Percentiles rank a stretch among this genome's conserved stretches.
Evolutionary conservation across 2,329 filamentous ascomycete species (phyloP).

Genomic region (Calonectria pseudoreteaudii): DNA sequence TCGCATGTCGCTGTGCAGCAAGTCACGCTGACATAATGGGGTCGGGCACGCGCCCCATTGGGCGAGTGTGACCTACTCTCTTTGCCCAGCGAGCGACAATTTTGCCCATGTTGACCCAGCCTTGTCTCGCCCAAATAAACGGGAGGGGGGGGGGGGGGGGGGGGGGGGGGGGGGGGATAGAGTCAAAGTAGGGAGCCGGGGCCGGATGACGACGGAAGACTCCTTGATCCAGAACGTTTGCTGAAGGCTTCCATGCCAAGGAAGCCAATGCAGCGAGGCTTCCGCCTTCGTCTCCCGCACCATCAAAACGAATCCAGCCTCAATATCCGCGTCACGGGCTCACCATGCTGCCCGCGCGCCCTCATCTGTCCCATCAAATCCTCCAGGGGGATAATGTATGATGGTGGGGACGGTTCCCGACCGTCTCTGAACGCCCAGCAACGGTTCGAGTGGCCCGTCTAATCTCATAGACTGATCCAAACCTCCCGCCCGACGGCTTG

Average conservation of each 20-base stretch:
- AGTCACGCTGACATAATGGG: constrained; percentile 1
- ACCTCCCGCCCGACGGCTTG: background rate
- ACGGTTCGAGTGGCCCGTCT: background rate
- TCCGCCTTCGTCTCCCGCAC: background rate
- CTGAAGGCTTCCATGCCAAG: constrained; percentile 5
- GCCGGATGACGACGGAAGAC: background rate
- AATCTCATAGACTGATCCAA: constrained; percentile 2
- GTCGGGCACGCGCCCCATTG: background rate
- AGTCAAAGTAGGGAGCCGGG: background rate
- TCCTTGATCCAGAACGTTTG: constrained; percentile 1
- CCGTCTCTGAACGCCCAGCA: background rate
- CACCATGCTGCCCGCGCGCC: background rate
- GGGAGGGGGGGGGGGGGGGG: background rate
- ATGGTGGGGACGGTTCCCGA: background rate
- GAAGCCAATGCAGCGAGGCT: background rate
- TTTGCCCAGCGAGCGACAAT: background rate
- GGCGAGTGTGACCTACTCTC: background rate
- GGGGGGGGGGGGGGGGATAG: background rate
- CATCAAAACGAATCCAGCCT: constrained; percentile 3
- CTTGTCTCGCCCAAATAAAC: background rate
- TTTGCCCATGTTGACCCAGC: background rate
- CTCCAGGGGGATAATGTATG: background rate
- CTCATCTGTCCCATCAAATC: background rate
- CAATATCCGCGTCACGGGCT: constrained; percentile 1
- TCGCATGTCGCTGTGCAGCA: background rate